These are phyloP conservation scores for Botryotinia narcissicola DNA, from an alignment of 2,329 filamentous ascomycete genomes.

Conservation along the genomic window DNA sequence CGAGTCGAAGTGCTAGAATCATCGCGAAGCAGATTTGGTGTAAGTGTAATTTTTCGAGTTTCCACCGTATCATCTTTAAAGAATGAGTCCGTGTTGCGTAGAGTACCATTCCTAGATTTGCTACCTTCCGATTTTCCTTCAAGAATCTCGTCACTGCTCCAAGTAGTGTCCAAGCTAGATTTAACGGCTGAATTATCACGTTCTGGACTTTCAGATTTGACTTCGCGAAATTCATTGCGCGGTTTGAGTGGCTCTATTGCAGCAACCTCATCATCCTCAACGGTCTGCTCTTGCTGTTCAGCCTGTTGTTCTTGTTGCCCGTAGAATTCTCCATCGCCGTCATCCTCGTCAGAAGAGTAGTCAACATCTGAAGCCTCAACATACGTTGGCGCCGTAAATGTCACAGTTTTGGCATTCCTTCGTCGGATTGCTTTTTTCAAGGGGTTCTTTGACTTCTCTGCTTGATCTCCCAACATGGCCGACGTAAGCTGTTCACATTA, in stretches of 20 bases:
- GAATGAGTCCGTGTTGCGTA: constrained; percentile 92
- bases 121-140: constrained; percentile 54
- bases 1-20: constrained; percentile 53
- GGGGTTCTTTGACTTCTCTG: constrained; percentile 70
- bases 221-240: constrained; percentile 41
- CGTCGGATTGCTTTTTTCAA: constrained; percentile 71
- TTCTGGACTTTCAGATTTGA: constrained; percentile 31
- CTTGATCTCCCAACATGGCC: constrained; percentile 68
- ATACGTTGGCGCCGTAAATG: constrained; percentile 68
- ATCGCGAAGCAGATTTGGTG: constrained; percentile 85
- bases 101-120: constrained; percentile 78
- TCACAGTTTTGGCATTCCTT: constrained; percentile 68
- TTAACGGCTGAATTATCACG: constrained; percentile 25
- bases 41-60: constrained; percentile 95
- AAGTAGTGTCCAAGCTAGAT: constrained; percentile 40
- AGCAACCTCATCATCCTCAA: constrained; percentile 40
- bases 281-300: constrained; percentile 44
- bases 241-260: constrained; percentile 42
- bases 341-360: constrained; percentile 66
- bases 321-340: constrained; percentile 46
- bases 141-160: constrained; percentile 67
- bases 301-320: constrained; percentile 48
- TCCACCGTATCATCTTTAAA: constrained; percentile 95
- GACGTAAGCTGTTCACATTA: constrained; percentile 55
- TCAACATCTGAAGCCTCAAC: constrained; percentile 71